These are phyloP conservation scores for Populus euphratica DNA, from an alignment of 345 rosid genomes.

Conservation along the genomic window DNA sequence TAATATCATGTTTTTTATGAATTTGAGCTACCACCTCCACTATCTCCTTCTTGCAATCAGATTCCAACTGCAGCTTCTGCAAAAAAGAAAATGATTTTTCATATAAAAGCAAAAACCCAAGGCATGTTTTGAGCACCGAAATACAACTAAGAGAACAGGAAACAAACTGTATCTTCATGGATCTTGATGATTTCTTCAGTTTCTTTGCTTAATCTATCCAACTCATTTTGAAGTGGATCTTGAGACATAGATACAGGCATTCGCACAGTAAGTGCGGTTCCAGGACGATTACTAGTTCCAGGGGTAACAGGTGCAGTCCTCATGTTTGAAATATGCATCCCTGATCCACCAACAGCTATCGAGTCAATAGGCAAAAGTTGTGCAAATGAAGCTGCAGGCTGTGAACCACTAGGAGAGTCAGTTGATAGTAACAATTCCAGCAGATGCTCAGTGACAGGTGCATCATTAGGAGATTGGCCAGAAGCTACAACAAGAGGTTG, in stretches of 20 bases:
- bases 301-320: conserved; percentile 15
- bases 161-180: conserved; percentile 42
- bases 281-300: conserved; percentile 17
- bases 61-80: conserved; percentile 48
- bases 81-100: background rate
- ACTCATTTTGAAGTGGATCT: conserved; percentile 61
- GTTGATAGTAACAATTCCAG: conserved; percentile 7
- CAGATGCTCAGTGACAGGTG: conserved; percentile 6
- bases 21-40: conserved; percentile 46
- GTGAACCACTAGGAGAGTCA: conserved; percentile 4
- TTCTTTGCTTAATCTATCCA: conserved; percentile 45
- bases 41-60: conserved; percentile 53
- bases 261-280: conserved; percentile 14
- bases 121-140: conserved; percentile 1
- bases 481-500: conserved; percentile 9
- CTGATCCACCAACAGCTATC: conserved; percentile 2
- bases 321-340: conserved; percentile 18
- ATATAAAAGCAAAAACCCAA: background rate
- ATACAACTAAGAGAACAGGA: conserved; percentile 11
- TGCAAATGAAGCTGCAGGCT: conserved; percentile 14
- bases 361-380: conserved; percentile 8
- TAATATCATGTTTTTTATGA: conserved; percentile 39
- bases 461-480: background rate
- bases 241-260: conserved; percentile 19
- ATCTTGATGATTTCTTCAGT: conserved; percentile 26